Evolutionary conservation across 768 basidiomycete genomes (phyloP), one percentile per base, ranked within the genome.

Genomic region (Kwoniella sp.): DNA sequence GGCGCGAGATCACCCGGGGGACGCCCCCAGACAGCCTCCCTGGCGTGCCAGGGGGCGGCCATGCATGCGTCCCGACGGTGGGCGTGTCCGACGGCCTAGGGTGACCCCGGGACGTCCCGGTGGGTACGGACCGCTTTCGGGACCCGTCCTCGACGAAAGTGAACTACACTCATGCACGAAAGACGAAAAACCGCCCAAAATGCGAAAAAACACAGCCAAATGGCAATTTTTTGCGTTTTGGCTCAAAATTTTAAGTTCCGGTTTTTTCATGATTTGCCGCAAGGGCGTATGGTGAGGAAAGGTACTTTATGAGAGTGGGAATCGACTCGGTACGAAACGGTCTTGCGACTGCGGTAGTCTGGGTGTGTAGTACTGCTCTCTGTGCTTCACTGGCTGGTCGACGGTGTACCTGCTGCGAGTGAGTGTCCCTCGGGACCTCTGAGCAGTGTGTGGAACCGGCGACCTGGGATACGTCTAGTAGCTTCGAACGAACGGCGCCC

Each of bases 191-290:
- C 20, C 39, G 46, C 46, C 53, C 53, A 48, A 47, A 49, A 48
- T 26, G 19, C 39, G 40, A 47, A 40, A 49, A 48, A 48, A 15
- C 39, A 33, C 53, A 49, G 36, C 39, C 11, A 26, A 25, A 48
- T 48, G 29, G 31, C 17, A 49, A 23, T 29, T 48, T 55, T 55
- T 55, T 55, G 53, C 53, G 53, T 49, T 55, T 55, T 48, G 36
- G 28, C 45, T 27, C 15, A 34, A 43, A 55, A 47, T 43, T 55
- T 47, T 43, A 43, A 36, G 32, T 39, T 49, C 46, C 41, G 45
- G 41, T 49, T 43, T 48, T 43, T 48, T 40, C 27, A 49, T 22
- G 11, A 44, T 55, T 55, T 29, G 37, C 32, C 15, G 40, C 36
- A 38, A 37, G 20, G 46, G 41, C 37, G 23, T 32, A 34, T 42